A percentile compares a stretch with the other conserved stretches of the same genome.
Conservation (phyloP, 164 flowering plant species). For the Cinnamomum chago region DNA sequence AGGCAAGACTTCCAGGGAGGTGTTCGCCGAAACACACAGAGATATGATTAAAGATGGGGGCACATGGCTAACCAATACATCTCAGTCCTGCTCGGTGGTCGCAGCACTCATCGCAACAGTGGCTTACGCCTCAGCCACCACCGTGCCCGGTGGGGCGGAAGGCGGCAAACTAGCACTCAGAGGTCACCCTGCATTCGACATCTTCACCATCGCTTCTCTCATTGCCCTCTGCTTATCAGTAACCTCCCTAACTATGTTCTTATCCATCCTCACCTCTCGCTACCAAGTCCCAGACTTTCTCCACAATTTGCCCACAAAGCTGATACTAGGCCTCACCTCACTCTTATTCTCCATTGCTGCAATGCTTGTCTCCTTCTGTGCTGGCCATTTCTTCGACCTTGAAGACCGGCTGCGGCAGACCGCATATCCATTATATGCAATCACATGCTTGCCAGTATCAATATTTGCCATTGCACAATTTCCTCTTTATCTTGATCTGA, state of each 20-base stretch:
- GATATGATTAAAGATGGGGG: constrained; percentile 4
- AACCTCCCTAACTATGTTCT: constrained; percentile 21
- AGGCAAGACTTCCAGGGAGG: constrained; percentile 6
- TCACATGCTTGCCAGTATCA: constrained; percentile 9
- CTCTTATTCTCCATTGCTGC: constrained; percentile 23
- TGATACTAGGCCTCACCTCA: constrained; percentile 18
- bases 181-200: constrained; percentile 15
- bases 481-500: constrained; percentile 6
- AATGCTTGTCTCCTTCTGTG: constrained; percentile 23
- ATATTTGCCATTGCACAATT: neutral
- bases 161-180: constrained; percentile 13
- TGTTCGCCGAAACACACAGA: constrained; percentile 4
- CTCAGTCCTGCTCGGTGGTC: constrained; percentile 7
- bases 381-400: constrained; percentile 26
- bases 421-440: constrained; percentile 10
- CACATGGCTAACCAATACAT: constrained; percentile 6
- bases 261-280: constrained; percentile 23
- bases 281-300: constrained; percentile 16
- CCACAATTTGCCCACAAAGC: constrained; percentile 6
- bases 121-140: neutral
- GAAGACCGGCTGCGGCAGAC: constrained; percentile 12
- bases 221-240: constrained; percentile 24
- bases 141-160: constrained; percentile 3
- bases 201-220: constrained; percentile 21
- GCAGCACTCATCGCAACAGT: constrained; percentile 12